Evolutionary conservation across 2,329 filamentous ascomycete species (phyloP), one percentile per base, ranked within the genome.

Genomic region (Cladophialophora psammophila): DNA sequence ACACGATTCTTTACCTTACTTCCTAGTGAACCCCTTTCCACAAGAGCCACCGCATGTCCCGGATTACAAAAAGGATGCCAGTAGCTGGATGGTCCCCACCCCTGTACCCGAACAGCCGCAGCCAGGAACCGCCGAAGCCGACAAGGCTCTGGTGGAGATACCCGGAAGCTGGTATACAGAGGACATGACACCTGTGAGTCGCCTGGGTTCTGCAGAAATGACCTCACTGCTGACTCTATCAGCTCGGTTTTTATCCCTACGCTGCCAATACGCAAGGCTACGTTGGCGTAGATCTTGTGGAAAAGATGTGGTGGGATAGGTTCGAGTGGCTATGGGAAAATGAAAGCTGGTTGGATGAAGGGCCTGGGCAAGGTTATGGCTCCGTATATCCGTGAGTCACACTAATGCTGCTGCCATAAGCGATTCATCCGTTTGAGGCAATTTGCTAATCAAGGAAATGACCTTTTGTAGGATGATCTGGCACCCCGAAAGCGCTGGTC

Each of bases 251-350:
- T 66, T 77, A 82, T 10, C 80, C 81, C 0, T 79, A 79, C 35
- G 68, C 73, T 0, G 74, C 79, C 1, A 88, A 88, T 67, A 84
- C 82, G 2, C 82, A 85, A 52, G 87, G 87, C 1, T 89, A 87
- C 72, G 85, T 88, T 0, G 84, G 86, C 61, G 82, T 84, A 4
- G 79, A 82, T 9, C 80, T 85, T 1, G 81, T 89, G 34, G 86
- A 89, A 78, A 80, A 84, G 66, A 85, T 88, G 79, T 89, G 87
- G 87, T 83, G 80, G 71, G 86, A 88, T 71, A 81, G 85, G 12
- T 87, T 88, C 71, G 79, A 84, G 67, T 89, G 82, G 80, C 77
- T 88, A n/a, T 80, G 80, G 64, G 78, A 82, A 58, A 79, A 82
- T 36, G 77, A 78, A 60, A 71, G 72, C 52, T 72, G 70, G 69